These are phyloP conservation scores for Suillus subalutaceus DNA, from an alignment of 768 basidiomycete genomes.

Conservation along the genomic window DNA sequence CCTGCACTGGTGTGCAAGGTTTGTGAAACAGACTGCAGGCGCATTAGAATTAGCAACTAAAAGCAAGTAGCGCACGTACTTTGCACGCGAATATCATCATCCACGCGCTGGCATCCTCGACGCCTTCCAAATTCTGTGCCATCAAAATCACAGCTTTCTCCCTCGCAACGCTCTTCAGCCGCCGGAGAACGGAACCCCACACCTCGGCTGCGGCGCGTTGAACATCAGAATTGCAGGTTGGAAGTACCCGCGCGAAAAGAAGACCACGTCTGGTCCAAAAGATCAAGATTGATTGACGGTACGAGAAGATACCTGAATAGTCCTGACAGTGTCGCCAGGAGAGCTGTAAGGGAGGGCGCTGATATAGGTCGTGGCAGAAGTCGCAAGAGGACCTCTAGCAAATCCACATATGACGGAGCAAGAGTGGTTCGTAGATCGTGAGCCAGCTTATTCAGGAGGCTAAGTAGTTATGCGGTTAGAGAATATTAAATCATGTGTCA, in stretches of 20 bases:
- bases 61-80: conserved; percentile 36
- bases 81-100: conserved; percentile 79
- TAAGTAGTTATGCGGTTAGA: conserved; percentile 32
- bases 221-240: conserved; percentile 68
- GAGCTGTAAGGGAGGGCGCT: conserved; percentile 57
- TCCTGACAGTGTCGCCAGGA: conserved; percentile 68
- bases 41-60: conserved; percentile 3
- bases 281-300: conserved; percentile 55
- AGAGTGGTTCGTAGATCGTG: conserved; percentile 84
- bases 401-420: conserved; percentile 57
- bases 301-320: conserved; percentile 77
- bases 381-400: conserved; percentile 58
- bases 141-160: conserved; percentile 60
- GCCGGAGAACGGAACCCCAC: conserved; percentile 79
- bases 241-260: conserved; percentile 51
- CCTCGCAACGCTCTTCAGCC: conserved; percentile 64
- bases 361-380: conserved; percentile 63
- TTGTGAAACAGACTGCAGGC: conserved; percentile 72
- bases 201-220: conserved; percentile 83
- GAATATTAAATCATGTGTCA: conserved; percentile 7
- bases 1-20: conserved; percentile 77
- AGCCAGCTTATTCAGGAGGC: conserved; percentile 75
- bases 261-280: conserved; percentile 64
- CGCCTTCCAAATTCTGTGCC: conserved; percentile 47
- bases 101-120: conserved; percentile 74